A percentile compares a stretch with the other conserved stretches of the same genome.
These are phyloP conservation scores for Exophiala calicioides DNA, from an alignment of 2,329 filamentous ascomycete species.

Conservation along the genomic window DNA sequence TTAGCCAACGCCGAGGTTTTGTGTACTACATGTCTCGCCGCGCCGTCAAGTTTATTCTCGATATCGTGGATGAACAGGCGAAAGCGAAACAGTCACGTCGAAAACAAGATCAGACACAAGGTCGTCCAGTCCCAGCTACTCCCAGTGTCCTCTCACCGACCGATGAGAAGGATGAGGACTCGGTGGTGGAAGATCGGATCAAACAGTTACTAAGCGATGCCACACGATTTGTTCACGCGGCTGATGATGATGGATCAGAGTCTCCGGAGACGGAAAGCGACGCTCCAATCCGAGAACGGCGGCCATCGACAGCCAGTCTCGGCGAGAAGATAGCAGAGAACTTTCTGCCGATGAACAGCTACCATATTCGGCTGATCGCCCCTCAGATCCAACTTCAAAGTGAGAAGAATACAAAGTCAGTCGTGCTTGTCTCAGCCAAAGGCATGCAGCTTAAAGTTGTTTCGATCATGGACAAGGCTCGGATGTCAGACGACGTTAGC, in stretches of 20 bases:
- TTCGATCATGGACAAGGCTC: slow-evolving; percentile 95
- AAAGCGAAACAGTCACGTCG: slow-evolving; percentile 60
- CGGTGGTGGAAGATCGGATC: slow-evolving; percentile 79
- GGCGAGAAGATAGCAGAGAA: slow-evolving; percentile 79
- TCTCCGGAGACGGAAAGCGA: slow-evolving; percentile 31
- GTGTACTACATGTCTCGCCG: slow-evolving; percentile 96
- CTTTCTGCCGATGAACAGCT: slow-evolving; percentile 88
- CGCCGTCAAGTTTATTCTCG: slow-evolving; percentile 95
- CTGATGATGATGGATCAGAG: slow-evolving; percentile 53
- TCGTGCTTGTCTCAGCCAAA: slow-evolving; percentile 94
- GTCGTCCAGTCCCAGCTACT: slow-evolving; percentile 15
- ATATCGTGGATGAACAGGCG: slow-evolving; percentile 92
- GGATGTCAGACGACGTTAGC: slow-evolving; percentile 88
- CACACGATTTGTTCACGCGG: slow-evolving; percentile 74
- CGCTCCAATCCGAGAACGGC: slow-evolving; percentile 39
- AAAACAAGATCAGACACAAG: slow-evolving; percentile 25
- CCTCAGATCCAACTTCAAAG: slow-evolving; percentile 98
- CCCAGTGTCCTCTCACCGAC: slow-evolving; percentile 36
- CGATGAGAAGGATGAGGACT: slow-evolving; percentile 58
- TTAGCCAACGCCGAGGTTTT: slow-evolving; percentile 91
- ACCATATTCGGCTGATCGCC: slow-evolving; percentile 90
- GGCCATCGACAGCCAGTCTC: slow-evolving; percentile 49
- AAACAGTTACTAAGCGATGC: slow-evolving; percentile 82
- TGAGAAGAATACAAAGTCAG: slow-evolving; percentile 95
- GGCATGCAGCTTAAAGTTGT: slow-evolving; percentile 98